phyloP scores from a whole-genome alignment of 1,284 basidiomycete genomes.

The Calocybe gambosa region DNA sequence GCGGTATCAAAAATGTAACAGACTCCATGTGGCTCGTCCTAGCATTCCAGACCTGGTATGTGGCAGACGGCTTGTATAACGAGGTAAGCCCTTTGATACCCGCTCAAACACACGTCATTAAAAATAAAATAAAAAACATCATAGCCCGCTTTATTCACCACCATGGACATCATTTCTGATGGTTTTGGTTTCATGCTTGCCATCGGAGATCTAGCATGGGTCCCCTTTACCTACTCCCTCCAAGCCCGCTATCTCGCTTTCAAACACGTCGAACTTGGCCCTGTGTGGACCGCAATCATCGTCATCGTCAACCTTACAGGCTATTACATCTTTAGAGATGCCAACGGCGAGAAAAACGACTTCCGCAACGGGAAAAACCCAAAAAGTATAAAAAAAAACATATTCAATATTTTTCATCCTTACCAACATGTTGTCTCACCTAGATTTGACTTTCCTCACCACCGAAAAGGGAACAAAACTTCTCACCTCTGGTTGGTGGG shows the following conservation, averaged over 20 bases:
- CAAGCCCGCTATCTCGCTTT: slow-evolving; percentile 95
- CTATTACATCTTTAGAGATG: slow-evolving; percentile 87
- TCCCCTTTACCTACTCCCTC: slow-evolving; percentile 92
- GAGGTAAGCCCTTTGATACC: slow-evolving; percentile 52
- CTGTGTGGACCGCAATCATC: slow-evolving; percentile 54
- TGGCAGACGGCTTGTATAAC: slow-evolving; percentile 82
- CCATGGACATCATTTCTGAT: slow-evolving; percentile 98
- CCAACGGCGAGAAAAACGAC: slow-evolving; percentile 94
- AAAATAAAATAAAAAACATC: slow-evolving; percentile 4
- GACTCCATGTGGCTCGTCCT: slow-evolving; percentile 92
- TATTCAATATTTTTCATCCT: no score
- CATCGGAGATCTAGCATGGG: slow-evolving; percentile 91
- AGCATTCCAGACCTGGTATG: slow-evolving; percentile 85
- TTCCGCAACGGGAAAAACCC: slow-evolving; percentile 93
- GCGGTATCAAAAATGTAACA: slow-evolving; percentile 64
- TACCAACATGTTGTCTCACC: no score
- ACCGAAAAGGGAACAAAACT: slow-evolving; percentile 88
- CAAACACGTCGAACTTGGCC: slow-evolving; percentile 75
- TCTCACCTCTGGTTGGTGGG: slow-evolving; percentile 98
- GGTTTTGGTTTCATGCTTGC: slow-evolving; percentile 99
- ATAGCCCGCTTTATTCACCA: slow-evolving; percentile 82
- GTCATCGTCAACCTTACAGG: slow-evolving; percentile 69
- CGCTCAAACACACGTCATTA: no score
- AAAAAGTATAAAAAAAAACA: slow-evolving; percentile 67
- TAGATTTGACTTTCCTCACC: slow-evolving; percentile 77